Evolutionary conservation across 345 rosid genomes (phyloP).

Genomic region (Geranium rotundifolium): DNA sequence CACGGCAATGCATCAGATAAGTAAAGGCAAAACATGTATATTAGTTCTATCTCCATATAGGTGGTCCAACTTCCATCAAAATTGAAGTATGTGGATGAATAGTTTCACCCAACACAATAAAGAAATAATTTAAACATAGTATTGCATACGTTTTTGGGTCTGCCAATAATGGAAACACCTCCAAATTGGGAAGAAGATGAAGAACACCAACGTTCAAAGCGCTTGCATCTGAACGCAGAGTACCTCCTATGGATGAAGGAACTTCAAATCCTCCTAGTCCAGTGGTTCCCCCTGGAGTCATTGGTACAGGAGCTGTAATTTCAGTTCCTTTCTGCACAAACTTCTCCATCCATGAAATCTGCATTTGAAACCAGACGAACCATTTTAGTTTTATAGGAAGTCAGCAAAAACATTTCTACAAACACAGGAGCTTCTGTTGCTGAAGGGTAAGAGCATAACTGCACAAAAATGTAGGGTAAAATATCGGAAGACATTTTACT

Average conservation of each 20-base stretch:
- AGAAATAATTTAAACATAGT: neutral
- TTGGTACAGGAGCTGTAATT: slow-evolving; percentile 96
- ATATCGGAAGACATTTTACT: neutral
- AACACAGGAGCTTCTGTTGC: neutral
- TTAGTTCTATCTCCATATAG: neutral
- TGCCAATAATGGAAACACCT: slow-evolving; percentile 79
- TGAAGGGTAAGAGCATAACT: neutral
- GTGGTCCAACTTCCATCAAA: neutral
- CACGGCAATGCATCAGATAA: neutral
- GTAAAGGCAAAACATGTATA: neutral
- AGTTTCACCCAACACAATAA: neutral
- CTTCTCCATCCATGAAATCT: slow-evolving; percentile 99
- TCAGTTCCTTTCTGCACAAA: slow-evolving; percentile 88
- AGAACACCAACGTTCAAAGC: slow-evolving; percentile 93
- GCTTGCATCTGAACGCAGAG: slow-evolving; percentile 92
- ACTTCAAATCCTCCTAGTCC: slow-evolving; percentile 99
- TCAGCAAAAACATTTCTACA: slow-evolving; percentile 5
- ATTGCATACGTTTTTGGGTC: slow-evolving; percentile 67
- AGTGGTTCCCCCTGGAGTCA: slow-evolving; percentile 89
- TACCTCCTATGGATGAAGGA: slow-evolving; percentile 86
- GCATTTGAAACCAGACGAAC: slow-evolving; percentile 15
- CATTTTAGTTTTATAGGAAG: slow-evolving; percentile 1
- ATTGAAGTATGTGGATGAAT: neutral
- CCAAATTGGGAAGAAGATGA: slow-evolving; percentile 90
- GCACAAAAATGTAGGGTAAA: neutral